Percentiles rank a stretch among this genome's conserved stretches.
These are phyloP conservation scores for Pisolithus tinctorius DNA, from an alignment of 768 basidiomycete genomes.

Conservation along the genomic window DNA sequence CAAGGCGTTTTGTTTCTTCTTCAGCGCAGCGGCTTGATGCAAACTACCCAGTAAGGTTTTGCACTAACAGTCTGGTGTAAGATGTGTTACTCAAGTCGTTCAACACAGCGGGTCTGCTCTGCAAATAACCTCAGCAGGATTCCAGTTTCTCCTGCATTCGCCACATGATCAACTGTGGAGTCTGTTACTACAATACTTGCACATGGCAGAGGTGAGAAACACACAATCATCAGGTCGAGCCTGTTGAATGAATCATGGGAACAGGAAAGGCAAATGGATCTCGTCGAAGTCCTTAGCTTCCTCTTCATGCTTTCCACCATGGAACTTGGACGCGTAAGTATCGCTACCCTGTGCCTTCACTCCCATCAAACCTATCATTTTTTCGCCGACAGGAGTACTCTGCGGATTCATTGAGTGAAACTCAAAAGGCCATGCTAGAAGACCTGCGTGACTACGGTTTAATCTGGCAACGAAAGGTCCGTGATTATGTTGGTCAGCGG, in stretches of 20 bases:
- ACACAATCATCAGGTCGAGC: constrained; percentile 1
- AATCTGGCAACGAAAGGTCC: constrained; percentile 77
- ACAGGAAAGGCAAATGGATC: constrained; percentile 83
- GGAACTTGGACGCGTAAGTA: constrained; percentile 80
- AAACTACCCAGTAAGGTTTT: constrained; percentile 49
- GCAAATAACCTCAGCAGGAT: constrained; percentile 89
- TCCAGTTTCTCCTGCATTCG: constrained; percentile 93
- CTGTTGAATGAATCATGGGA: constrained; percentile 41
- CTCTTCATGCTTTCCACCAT: constrained; percentile 96
- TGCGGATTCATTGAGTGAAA: constrained; percentile 68
- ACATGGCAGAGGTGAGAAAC: constrained; percentile 66
- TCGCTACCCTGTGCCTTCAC: neutral
- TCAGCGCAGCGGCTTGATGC: constrained; percentile 83
- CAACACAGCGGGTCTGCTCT: constrained; percentile 44
- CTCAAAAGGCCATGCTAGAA: constrained; percentile 80
- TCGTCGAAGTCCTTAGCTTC: constrained; percentile 90
- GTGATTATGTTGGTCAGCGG: constrained; percentile 14
- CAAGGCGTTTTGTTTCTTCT: constrained; percentile 80
- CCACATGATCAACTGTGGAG: constrained; percentile 96
- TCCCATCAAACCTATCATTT: constrained; percentile 2
- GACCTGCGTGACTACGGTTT: constrained; percentile 95
- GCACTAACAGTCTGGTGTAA: neutral
- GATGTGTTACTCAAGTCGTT: neutral
- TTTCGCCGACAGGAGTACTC: constrained; percentile 68
- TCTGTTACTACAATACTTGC: constrained; percentile 82